phyloP scores from a whole-genome alignment of 208 protist species.

The Novymonas esmeraldas region DNA sequence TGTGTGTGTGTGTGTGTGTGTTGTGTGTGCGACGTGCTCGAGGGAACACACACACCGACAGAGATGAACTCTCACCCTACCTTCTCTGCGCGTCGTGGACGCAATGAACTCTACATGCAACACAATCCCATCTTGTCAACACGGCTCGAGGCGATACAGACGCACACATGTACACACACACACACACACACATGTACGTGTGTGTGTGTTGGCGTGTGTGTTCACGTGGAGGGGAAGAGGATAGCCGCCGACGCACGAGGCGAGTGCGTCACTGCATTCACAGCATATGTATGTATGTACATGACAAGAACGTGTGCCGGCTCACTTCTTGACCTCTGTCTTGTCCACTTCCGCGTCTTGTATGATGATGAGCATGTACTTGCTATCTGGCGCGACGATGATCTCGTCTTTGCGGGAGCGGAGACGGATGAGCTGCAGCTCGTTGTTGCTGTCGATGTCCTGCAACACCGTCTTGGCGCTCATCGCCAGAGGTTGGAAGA shows the following conservation, averaged over 20 bases:
- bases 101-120: too few relatives aligned
- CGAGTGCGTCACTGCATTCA: too few relatives aligned
- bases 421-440: conserved; percentile 95
- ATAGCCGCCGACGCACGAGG: too few relatives aligned
- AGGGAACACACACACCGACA: not conserved
- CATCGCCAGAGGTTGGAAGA: conserved; percentile 93
- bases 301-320: too few relatives aligned
- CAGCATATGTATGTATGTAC: not conserved
- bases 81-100: not conserved
- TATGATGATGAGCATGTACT: conserved; percentile 92
- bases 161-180: conserved; percentile 15
- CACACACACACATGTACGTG: not conserved
- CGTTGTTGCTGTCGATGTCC: conserved; percentile 95
- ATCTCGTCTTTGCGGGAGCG: conserved; percentile 96
- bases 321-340: conserved; percentile 25
- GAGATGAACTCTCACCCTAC: not conserved
- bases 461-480: conserved; percentile 92
- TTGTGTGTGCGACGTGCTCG: not conserved
- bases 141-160: too few relatives aligned
- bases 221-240: too few relatives aligned
- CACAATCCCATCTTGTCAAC: not conserved
- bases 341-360: conserved; percentile 67
- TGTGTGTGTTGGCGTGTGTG: not conserved
- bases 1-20: not conserved
- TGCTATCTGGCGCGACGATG: conserved; percentile 94